Percentiles rank a stretch among this genome's conserved stretches.
Conservation (phyloP, 2,329 filamentous ascomycete species). For the Dactylellina drechsleri region DNA sequence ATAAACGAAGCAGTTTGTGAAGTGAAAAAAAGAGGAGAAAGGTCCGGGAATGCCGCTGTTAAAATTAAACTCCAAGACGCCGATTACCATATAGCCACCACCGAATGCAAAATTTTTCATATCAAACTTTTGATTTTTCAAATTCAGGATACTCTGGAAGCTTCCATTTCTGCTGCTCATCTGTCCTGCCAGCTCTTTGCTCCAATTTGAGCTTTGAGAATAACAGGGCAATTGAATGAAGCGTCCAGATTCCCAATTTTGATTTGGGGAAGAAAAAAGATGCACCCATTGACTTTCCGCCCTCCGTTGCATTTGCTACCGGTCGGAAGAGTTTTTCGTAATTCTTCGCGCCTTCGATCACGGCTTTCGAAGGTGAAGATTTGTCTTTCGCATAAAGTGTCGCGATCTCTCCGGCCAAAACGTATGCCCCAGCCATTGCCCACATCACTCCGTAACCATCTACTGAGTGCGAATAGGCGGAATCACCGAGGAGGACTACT, state of each 20-base stretch:
- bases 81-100: no score
- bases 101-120: neutral
- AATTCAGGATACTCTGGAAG: constrained; percentile 17
- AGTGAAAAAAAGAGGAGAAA: no score
- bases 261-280: constrained; percentile 15
- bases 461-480: constrained; percentile 2
- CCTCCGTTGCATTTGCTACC: constrained; percentile 7
- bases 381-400: constrained; percentile 12
- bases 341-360: constrained; percentile 18
- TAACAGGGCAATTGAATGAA: neutral
- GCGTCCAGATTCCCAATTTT: constrained; percentile 5
- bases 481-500: constrained; percentile 9
- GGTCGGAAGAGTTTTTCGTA: constrained; percentile 18
- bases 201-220: constrained; percentile 1
- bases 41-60: no score
- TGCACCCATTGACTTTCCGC: neutral
- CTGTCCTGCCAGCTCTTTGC: constrained; percentile 5
- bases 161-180: constrained; percentile 15
- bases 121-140: neutral
- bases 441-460: constrained; percentile 10
- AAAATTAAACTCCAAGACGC: no score
- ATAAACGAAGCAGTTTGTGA: no score
- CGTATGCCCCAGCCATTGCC: constrained; percentile 13
- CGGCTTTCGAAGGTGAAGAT: neutral
- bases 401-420: constrained; percentile 19